Percentiles rank a stretch among this genome's conserved stretches.
Conservation (phyloP, 139 green algal genomes). For the Tetratostichococcus sp. region DNA sequence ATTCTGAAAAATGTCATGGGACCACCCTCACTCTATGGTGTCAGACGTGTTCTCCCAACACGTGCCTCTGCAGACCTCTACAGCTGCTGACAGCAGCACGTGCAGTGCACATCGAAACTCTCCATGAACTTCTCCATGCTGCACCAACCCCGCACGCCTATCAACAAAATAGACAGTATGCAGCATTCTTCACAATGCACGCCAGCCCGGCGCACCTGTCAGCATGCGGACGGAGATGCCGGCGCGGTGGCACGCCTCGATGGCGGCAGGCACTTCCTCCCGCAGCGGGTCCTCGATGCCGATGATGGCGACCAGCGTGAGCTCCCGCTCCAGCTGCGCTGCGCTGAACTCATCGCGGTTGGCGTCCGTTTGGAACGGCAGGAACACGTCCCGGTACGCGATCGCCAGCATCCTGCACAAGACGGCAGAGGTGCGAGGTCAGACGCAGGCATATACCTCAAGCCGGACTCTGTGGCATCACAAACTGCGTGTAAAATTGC, state of each 20-base stretch:
- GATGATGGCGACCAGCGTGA: constrained; percentile 57
- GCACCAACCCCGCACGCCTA: too few species aligned
- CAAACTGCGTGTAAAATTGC: too few species aligned
- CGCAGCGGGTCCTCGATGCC: constrained; percentile 81
- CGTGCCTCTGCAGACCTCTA: too few species aligned
- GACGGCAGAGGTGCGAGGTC: neutral
- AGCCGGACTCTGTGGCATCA: too few species aligned
- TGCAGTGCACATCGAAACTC: too few species aligned
- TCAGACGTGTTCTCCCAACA: too few species aligned
- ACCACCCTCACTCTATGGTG: too few species aligned
- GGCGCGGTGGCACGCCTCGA: constrained; percentile 72
- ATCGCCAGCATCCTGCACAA: constrained; percentile 61
- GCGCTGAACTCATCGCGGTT: constrained; percentile 7
- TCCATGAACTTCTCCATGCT: too few species aligned
- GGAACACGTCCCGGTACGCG: constrained; percentile 59
- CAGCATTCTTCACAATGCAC: neutral
- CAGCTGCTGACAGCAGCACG: too few species aligned
- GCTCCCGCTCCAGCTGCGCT: constrained; percentile 23
- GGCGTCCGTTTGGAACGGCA: constrained; percentile 15
- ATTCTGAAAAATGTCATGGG: too few species aligned
- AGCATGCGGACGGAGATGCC: constrained; percentile 95
- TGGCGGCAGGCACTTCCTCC: constrained; percentile 63
- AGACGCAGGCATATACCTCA: neutral
- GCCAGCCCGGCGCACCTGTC: constrained; percentile 47
- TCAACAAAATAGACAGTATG: too few species aligned